Base-by-base conservation (phyloP, 257 asterid species). In the Ophiorrhiza pumila region DNA sequence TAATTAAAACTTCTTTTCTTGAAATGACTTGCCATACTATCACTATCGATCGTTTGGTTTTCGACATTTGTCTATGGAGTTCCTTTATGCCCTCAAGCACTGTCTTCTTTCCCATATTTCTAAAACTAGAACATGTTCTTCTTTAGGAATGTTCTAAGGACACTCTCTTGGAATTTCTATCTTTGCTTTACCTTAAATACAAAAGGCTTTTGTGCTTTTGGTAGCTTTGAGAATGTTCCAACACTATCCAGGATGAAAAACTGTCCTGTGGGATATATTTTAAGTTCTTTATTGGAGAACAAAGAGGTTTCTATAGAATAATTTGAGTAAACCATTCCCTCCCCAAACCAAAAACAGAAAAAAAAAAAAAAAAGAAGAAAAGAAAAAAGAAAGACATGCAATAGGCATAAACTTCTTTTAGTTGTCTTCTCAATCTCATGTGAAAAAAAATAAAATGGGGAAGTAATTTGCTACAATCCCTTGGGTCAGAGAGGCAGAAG, bases 181-280 rank as follows among this genome's bases (percentile, higher is more conserved):
- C 14, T 18, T 62, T 11, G 47, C 42, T 73, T 46, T 68, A 37
- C 61, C 66, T 49, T 64, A 65, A 57, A 45, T 71, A 35, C 37
- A 4, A 72, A 65, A 72, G 77, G 56, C 27, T 65, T 41, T 66
- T 29, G 25, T 53, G 68, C 60, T 61, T 66, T 72, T 46, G n/a
- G 60, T 45, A 59, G 81, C 52, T 59, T n/a, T 35, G 66, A 67
- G 66, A 68, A 72, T 67, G 76, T 68, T 75, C 75, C 60, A 46
- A 65, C 42, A 66, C 58, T 45, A 71, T 64, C 31, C 31, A 25
- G 20, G 8, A 56, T 43, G 17, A 14, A 55, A 70, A 50, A 65
- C 50, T 1, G n/a, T 2, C 34, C 35, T 12, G 11, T 69, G 45
- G 49, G 29, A 45, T 64, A 4, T 63, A 34, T 37, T 72, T n/a